A percentile compares a stretch with the other conserved stretches of the same genome.
Evolutionary conservation across 495 filamentous ascomycete genomes (phyloP).

Genomic region (Hyaloscypha variabilis): DNA sequence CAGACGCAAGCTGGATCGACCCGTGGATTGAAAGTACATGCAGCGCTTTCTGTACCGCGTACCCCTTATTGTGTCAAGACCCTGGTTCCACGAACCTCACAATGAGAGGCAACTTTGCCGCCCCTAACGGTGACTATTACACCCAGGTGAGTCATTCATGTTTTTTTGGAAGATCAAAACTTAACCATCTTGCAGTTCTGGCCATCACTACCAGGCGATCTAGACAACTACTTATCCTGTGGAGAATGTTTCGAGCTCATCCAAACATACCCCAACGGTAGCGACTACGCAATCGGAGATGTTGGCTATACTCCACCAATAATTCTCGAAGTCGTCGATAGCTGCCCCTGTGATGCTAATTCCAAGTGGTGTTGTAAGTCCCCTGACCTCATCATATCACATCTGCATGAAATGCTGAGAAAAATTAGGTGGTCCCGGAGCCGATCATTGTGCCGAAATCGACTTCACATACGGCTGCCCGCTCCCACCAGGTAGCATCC

Average conservation of each 20-base stretch:
- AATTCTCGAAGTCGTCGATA: slow-evolving; percentile 21
- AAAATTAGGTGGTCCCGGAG: slow-evolving; percentile 12
- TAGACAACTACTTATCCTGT: slow-evolving; percentile 25
- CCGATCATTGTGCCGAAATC: slow-evolving; percentile 24
- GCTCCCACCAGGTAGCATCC: slow-evolving; percentile 16
- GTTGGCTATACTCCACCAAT: slow-evolving; percentile 20
- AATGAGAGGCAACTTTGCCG: slow-evolving; percentile 21
- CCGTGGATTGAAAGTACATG: slow-evolving; percentile 19
- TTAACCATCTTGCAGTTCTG: slow-evolving; percentile 17
- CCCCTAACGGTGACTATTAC: slow-evolving; percentile 25
- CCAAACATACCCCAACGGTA: slow-evolving; percentile 18
- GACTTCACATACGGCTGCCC: slow-evolving; percentile 26
- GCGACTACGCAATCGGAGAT: slow-evolving; percentile 17
- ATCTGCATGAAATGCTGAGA: neutral
- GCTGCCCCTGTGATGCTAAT: slow-evolving; percentile 22
- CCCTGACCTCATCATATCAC: neutral
- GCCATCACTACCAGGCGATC: slow-evolving; percentile 21
- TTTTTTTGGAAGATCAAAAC: neutral
- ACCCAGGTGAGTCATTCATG: slow-evolving; percentile 9
- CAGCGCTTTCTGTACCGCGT: slow-evolving; percentile 22
- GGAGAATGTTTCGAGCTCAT: slow-evolving; percentile 23
- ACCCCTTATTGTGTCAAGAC: slow-evolving; percentile 19
- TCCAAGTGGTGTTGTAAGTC: slow-evolving; percentile 25
- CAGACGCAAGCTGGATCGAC: slow-evolving; percentile 18
- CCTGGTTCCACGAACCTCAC: slow-evolving; percentile 9